Base-by-base conservation (phyloP, 306 rosid genomes). In the Purshia tridentata region DNA sequence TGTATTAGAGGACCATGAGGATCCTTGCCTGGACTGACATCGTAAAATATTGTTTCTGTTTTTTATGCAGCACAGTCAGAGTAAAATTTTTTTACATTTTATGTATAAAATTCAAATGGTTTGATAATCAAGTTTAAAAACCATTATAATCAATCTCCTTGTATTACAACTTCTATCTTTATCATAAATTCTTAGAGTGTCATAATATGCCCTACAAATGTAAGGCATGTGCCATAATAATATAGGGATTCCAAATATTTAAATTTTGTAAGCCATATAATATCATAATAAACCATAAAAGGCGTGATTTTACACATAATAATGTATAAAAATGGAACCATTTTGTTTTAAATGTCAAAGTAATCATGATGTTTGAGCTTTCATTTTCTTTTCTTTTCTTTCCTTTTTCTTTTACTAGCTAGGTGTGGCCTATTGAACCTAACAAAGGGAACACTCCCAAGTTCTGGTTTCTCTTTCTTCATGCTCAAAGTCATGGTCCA, bases 311-410 rank as follows among this genome's bases (percentile, higher is more conserved):
- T 29, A 29, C 35, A 29, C 35, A 1, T 29, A 29, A 29, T 29
- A 29, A 29, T 29, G 35, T 29, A 29, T 12, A 9, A 19, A 44
- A 65, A 44, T 44, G 40, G 20, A 45, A 19, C 50, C 62, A 52
- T 35, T 19, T 81, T 60, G 64, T 48, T 29, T 29, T 64, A 64
- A 59, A 20, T 65, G 56, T 58, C 59, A 6, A 13, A 47, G 49
- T 2, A 70, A 74, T 75, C 35, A 78, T 75, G 63, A 59, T 75
- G 83, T 66, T 77, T 68, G 46, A 58, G 39, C 62, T 65, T 77
- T 69, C 63, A 23, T 39, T 22, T 23, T 46, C 59, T 51, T 29
- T 49, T 67, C 47, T 67, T 15, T 59, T 72, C 50, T 72, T 66
- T 55, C 42, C 23, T 69, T 76, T 81, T n/a, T 19, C 70, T 75